Conservation (phyloP, 225 moss, liverwort and hornwort genomes). For the Bryoerythrophyllum caledonicum region DNA sequence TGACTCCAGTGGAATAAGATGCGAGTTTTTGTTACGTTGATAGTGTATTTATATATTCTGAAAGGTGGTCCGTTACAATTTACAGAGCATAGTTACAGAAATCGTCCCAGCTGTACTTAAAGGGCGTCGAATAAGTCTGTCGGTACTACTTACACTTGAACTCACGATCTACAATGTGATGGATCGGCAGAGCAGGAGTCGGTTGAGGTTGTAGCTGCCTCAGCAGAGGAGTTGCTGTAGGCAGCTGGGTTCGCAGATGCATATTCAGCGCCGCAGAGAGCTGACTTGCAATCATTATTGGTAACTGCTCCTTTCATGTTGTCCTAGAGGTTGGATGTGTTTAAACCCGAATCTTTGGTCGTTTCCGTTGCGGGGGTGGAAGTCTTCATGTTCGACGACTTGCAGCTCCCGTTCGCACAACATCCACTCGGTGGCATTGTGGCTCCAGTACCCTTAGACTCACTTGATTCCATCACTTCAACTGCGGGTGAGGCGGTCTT, state of each 20-base stretch:
- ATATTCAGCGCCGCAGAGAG: constrained; percentile 8
- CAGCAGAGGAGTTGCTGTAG: constrained; percentile 8
- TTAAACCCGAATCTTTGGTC: constrained; percentile 7
- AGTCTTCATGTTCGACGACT: background rate
- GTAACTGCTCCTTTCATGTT: constrained; percentile 1
- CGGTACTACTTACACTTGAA: background rate
- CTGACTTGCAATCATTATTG: constrained; percentile 26
- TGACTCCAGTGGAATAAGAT: background rate
- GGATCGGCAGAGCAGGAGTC: constrained; percentile 45
- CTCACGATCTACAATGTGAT: constrained; percentile 41
- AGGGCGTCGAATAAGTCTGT: background rate
- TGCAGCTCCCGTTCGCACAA: constrained; percentile 37
- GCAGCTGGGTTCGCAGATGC: constrained; percentile 1
- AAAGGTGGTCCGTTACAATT: background rate
- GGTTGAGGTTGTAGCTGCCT: constrained; percentile 9
- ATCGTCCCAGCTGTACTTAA: background rate
- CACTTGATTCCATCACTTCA: constrained; percentile 2
- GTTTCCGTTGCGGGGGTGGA: background rate
- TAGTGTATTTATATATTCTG: background rate
- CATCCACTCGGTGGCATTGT: background rate
- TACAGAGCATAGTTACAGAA: background rate
- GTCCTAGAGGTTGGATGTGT: background rate
- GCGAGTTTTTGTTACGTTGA: background rate
- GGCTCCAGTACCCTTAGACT: background rate
- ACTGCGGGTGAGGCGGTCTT: background rate